These are phyloP conservation scores for Phaseolus lunatus DNA, from an alignment of 306 rosid species.

Conservation along the genomic window DNA sequence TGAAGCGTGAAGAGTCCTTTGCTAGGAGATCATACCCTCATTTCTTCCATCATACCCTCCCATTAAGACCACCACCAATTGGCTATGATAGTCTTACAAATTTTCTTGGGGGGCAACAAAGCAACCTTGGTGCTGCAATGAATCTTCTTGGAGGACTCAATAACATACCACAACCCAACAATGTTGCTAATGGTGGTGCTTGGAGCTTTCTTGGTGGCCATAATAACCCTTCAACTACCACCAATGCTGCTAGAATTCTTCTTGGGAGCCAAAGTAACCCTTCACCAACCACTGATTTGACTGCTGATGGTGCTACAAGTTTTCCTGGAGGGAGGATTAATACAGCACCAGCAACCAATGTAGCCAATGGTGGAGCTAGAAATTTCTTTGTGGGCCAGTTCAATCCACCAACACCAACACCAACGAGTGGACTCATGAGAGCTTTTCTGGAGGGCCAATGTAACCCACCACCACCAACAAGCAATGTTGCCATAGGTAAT, in stretches of 20 bases:
- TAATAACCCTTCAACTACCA: neutral
- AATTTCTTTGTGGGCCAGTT: neutral
- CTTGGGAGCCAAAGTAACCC: neutral
- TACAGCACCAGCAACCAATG: neutral
- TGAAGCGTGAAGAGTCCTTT: constrained; percentile 62
- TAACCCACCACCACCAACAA: neutral
- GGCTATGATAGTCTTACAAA: no score
- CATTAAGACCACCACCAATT: no score
- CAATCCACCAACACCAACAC: neutral
- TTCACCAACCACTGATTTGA: neutral
- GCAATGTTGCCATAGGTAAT: neutral
- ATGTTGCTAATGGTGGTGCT: neutral
- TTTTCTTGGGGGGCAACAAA: neutral
- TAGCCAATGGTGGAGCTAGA: neutral
- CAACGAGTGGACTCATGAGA: neutral
- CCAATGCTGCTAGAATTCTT: neutral
- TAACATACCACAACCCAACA: neutral
- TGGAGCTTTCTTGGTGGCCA: neutral
- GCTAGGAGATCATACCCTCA: constrained; percentile 47
- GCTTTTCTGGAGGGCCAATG: neutral
- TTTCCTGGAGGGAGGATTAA: neutral
- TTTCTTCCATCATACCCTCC: neutral
- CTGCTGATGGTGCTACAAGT: neutral
- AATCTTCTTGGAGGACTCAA: neutral
- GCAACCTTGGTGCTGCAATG: neutral